phyloP scores from a whole-genome alignment of 805 yeast species.

The Zygoascus biomembranicola region DNA sequence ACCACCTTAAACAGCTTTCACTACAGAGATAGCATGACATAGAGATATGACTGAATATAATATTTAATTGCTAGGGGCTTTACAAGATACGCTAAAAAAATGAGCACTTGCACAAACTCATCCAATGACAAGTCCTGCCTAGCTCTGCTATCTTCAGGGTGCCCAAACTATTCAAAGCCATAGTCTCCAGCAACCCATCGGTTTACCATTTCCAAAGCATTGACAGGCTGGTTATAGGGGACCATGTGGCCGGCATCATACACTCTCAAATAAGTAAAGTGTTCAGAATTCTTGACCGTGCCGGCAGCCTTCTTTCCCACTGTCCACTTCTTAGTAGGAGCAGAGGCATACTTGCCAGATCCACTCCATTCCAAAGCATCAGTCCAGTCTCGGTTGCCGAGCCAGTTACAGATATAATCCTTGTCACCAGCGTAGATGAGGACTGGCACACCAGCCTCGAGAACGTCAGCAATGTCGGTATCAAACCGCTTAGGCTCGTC shows the following conservation, averaged over 20 bases:
- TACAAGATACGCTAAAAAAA: background rate
- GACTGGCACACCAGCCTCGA: conserved; percentile 62
- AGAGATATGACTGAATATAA: too few relatives aligned
- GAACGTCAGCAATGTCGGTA: conserved; percentile 52
- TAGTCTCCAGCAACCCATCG: conserved; percentile 55
- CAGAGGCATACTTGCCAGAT: conserved; percentile 38
- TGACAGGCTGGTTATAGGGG: conserved; percentile 71
- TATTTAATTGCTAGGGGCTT: too few relatives aligned
- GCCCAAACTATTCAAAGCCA: background rate
- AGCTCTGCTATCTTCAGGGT: too few relatives aligned
- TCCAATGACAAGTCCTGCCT: too few relatives aligned
- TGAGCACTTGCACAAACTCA: background rate
- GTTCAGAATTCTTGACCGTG: conserved; percentile 49
- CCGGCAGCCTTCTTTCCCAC: conserved; percentile 48
- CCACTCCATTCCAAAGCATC: conserved; percentile 54
- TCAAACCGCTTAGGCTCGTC: conserved; percentile 86
- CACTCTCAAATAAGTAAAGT: conserved; percentile 72
- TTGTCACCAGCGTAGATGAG: conserved; percentile 83
- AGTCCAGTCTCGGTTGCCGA: conserved; percentile 78
- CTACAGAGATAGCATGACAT: too few relatives aligned
- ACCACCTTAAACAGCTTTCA: too few relatives aligned
- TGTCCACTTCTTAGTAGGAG: conserved; percentile 22
- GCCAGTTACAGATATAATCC: conserved; percentile 84
- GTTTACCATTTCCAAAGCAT: conserved; percentile 70
- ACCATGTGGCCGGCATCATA: conserved; percentile 93